Base-by-base conservation (phyloP, 805 yeast species). In the Wickerhamomyces strasburgensis region DNA sequence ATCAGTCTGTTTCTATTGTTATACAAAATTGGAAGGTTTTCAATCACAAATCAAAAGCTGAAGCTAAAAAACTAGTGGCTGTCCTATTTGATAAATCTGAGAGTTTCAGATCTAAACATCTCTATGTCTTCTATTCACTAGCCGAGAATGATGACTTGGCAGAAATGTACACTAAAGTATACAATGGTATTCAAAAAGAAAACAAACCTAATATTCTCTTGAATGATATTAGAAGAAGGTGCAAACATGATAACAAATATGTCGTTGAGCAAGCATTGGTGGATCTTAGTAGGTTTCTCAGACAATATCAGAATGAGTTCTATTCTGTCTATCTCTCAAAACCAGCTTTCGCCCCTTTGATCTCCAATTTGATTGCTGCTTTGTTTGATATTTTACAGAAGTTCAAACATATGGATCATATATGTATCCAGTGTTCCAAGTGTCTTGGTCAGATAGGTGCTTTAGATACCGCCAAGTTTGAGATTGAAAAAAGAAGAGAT, bases 361-460 rank as follows among this genome's bases (percentile, higher is more conserved):
- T 62, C 5, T 66, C 80, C 2, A 59, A 61, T 0, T 56, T 83
- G 14, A 55, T 80, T 4, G 64, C 75, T 6, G 70, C 79, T 1
- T 56, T 82, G 2, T 57, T 82, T 31, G 75, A 75, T 42, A 70
- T 78, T 2, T 66, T 84, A 0, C 70, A 73, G 35, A 75, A 69
- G 44, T 82, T 75, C 55, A 73, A 73, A 43, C 62, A 59, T 10
- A 68, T 70, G 45, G 60, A 64, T 8, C 62, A 63, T 1, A 70
- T 88, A 6, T 68, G 86, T 3, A 62, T 65, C 4, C 67, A 73
- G 29, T 76, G 90, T 51, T 78, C 94, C 0, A 70, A 69, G 35
- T 84, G 87, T 23, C 62, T 93, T 8, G 80, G 95, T 2, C 58
- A 78, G 17, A 67, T 93, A 29, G 98, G 98, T 0, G 76, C 87